phyloP scores from a whole-genome alignment of 306 rosid genomes.

The Casuarina glauca region DNA sequence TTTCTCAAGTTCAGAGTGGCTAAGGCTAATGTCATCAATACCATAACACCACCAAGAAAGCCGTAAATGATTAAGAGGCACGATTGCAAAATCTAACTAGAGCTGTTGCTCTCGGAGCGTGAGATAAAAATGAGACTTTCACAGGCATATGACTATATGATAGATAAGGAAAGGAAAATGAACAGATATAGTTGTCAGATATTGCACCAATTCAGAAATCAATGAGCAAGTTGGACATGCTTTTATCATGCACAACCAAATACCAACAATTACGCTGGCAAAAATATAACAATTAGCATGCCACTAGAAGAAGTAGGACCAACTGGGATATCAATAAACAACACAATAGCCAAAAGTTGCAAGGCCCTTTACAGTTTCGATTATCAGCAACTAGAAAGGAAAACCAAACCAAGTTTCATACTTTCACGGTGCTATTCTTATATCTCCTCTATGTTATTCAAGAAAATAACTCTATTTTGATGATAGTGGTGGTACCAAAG shows the following conservation, averaged over 20 bases:
- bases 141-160: neutral
- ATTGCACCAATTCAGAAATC: neutral
- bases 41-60: neutral
- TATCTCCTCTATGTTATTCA: neutral
- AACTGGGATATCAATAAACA: neutral
- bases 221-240: neutral
- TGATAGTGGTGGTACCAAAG: neutral
- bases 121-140: neutral
- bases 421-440: neutral
- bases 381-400: neutral
- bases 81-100: neutral
- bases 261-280: neutral
- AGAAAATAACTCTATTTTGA: neutral
- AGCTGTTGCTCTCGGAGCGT: neutral
- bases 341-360: neutral
- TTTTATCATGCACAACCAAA: neutral
- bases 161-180: neutral
- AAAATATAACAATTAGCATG: neutral
- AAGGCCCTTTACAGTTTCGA: neutral
- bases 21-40: neutral
- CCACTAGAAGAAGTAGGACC: neutral
- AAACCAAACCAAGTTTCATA: neutral
- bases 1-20: neutral
- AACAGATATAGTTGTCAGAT: neutral
- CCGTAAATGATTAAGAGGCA: neutral